Percentiles rank a stretch among this genome's conserved stretches.
Evolutionary conservation across 2,329 filamentous ascomycete genomes (phyloP).

Genomic region (Blastomyces percursus): DNA sequence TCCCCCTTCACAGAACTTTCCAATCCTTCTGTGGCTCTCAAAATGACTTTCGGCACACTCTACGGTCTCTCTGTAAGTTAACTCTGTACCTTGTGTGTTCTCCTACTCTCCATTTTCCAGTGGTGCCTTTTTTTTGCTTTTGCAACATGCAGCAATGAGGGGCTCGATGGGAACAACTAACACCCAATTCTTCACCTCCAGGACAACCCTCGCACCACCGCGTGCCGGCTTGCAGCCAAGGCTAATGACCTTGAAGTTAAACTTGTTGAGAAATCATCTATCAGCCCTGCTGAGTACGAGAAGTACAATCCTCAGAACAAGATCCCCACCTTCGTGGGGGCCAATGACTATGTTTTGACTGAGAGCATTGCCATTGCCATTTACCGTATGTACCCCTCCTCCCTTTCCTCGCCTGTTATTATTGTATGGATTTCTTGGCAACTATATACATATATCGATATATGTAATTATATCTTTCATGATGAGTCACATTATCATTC

Average conservation of each 20-base stretch:
- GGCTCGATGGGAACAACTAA: slow-evolving; percentile 16
- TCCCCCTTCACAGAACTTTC: slow-evolving; percentile 3
- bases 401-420: slow-evolving; percentile 12
- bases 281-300: slow-evolving; percentile 63
- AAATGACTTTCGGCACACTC: slow-evolving; percentile 96
- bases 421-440: slow-evolving; percentile 8
- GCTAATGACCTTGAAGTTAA: slow-evolving; percentile 92
- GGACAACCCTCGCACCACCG: slow-evolving; percentile 82
- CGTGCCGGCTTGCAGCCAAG: slow-evolving; percentile 89
- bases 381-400: slow-evolving; percentile 64
- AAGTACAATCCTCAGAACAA: slow-evolving; percentile 81
- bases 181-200: slow-evolving; percentile 33
- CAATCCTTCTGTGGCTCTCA: slow-evolving; percentile 30
- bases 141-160: neutral
- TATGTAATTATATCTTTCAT: slow-evolving; percentile 44
- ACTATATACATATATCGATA: neutral
- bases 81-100: neutral
- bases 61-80: slow-evolving; percentile 68
- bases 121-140: neutral
- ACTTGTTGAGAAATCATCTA: slow-evolving; percentile 58
- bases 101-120: neutral
- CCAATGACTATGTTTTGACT: slow-evolving; percentile 78
- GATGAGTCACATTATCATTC: slow-evolving; percentile 58
- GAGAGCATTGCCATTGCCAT: slow-evolving; percentile 93
- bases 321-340: slow-evolving; percentile 83